Base-by-base conservation (phyloP, 2,329 filamentous ascomycete species). In the Aureobasidium namibiae region DNA sequence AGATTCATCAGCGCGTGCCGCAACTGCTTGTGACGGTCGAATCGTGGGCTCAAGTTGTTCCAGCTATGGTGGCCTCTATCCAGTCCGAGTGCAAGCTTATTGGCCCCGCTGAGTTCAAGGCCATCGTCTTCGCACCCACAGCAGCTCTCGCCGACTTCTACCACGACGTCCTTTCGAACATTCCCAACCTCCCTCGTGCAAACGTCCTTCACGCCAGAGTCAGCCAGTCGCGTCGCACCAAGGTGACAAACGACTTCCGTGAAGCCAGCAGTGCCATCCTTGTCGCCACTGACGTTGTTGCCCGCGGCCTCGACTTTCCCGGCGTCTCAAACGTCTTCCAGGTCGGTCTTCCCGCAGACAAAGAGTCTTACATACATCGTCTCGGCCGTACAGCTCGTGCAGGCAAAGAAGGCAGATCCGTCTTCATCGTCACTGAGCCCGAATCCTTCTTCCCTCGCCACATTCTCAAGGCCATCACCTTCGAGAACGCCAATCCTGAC, bases 271-370 rank as follows among this genome's bases (percentile, higher is more conserved):
- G 73, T 16, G 80, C 79, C 26, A 75, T 82, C 56, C 69, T 82
- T 63, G 78, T 82, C 58, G 79, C 80, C 23, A 78, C 76, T 65
- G 80, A 95, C 68, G 92, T 94, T 21, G 88, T 97, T 18, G 92
- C 91, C n/a, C 84, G 92, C 66, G 92, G 92, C 59, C 95, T 97
- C 68, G 94, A 99, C 74, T 97, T 99, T 42, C 84, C 97, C 68
- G 96, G 96, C 75, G 97, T 97, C 70, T 92, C 96, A 71, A 85
- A 96, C 83, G 46, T 89, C 84, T 18, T 88, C 87, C 60, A 95
- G 88, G 72, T 95, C 88, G 41, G 79, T 34, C 67, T 82, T 6
- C 80, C 80, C 0, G 75, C 75, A 2, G 76, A 73, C 49, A 73
- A 72, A 16, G 80, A 82, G 57, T 78, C 81, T 62, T 99, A 99